Percentiles rank a stretch among this genome's conserved stretches.
Evolutionary conservation across 2,329 filamentous ascomycete genomes (phyloP).

Genomic region (Ilyonectria sp.): DNA sequence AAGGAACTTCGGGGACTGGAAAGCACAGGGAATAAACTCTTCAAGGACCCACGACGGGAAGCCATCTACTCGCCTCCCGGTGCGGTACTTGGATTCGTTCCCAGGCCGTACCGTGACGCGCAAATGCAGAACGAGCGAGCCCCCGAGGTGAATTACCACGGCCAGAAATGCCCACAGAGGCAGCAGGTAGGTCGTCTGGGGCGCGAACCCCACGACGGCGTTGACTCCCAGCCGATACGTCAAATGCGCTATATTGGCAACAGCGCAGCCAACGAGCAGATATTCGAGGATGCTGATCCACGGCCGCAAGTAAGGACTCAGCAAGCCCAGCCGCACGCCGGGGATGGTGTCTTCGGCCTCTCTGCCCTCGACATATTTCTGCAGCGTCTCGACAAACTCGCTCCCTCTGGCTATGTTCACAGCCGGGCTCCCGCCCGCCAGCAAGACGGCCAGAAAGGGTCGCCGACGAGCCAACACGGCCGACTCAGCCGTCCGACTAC

Average conservation of each 20-base stretch:
- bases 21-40: slow-evolving; percentile 40
- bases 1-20: slow-evolving; percentile 36
- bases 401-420: slow-evolving; percentile 7
- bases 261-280: slow-evolving; percentile 38
- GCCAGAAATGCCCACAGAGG: slow-evolving; percentile 47
- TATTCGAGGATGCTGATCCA: slow-evolving; percentile 37
- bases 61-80: background rate
- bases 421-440: slow-evolving; percentile 33
- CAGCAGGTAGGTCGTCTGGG: slow-evolving; percentile 38
- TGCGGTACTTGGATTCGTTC: background rate
- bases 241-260: slow-evolving; percentile 45
- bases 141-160: slow-evolving; percentile 41
- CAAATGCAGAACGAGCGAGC: slow-evolving; percentile 30
- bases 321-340: background rate
- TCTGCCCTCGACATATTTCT: slow-evolving; percentile 4
- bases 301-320: background rate
- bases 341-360: background rate
- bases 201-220: slow-evolving; percentile 46
- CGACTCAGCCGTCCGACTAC: slow-evolving; percentile 40
- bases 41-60: slow-evolving; percentile 31
- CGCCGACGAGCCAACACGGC: slow-evolving; percentile 37
- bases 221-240: slow-evolving; percentile 46
- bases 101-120: slow-evolving; percentile 29
- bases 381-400: slow-evolving; percentile 11
- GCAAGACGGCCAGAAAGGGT: slow-evolving; percentile 37